phyloP scores from a whole-genome alignment of 768 basidiomycete species.

The Porpolomopsis calyptriformis region DNA sequence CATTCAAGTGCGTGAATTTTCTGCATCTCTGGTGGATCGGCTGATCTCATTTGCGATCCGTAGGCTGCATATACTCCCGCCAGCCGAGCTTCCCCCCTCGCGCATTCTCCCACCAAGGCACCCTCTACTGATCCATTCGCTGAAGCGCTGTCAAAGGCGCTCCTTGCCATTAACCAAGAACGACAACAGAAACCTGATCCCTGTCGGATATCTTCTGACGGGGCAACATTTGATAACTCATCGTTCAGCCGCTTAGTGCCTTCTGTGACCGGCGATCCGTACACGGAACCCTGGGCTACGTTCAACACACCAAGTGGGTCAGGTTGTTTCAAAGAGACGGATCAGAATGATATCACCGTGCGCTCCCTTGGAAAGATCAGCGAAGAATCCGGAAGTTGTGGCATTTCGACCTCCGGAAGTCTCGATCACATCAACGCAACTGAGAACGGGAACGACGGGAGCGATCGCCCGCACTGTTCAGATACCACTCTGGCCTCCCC shows the following conservation, averaged over 20 bases:
- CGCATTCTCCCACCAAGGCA: not conserved
- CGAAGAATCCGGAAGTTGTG: not conserved
- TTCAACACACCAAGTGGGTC: not conserved
- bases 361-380: not conserved
- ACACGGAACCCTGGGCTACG: not conserved
- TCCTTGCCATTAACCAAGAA: not conserved
- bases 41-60: not conserved
- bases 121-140: not conserved
- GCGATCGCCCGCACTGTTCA: not conserved
- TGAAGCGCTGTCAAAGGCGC: not conserved
- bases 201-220: not conserved
- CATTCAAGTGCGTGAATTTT: conserved; percentile 1
- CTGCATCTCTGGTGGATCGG: not conserved
- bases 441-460: too few relatives aligned
- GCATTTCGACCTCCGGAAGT: not conserved
- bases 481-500: not conserved
- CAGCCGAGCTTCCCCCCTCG: not conserved
- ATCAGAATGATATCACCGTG: too few relatives aligned
- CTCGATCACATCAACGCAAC: not conserved
- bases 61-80: not conserved
- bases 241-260: not conserved
- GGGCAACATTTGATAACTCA: not conserved
- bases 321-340: not conserved
- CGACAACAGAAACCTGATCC: not conserved
- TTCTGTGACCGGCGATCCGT: too few relatives aligned